phyloP scores from a whole-genome alignment of 1,139 yeast species.

The Yamadazyma diospyri region DNA sequence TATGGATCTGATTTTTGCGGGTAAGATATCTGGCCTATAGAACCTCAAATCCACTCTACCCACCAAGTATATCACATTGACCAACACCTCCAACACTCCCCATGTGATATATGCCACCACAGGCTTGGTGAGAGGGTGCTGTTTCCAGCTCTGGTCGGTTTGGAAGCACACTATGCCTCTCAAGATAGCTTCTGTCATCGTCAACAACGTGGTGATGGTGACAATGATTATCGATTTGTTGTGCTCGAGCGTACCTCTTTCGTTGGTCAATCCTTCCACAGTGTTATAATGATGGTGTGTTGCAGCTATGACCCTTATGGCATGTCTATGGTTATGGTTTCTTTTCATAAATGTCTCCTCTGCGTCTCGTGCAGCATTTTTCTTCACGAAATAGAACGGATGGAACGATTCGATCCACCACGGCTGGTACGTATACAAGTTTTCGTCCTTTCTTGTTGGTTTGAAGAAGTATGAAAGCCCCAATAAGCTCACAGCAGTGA shows the following conservation, averaged over 20 bases:
- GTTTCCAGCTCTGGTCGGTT: conserved; percentile 13
- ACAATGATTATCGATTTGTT: conserved; percentile 33
- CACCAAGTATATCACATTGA: conserved; percentile 33
- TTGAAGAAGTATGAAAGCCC: conserved; percentile 39
- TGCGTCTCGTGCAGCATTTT: conserved; percentile 37
- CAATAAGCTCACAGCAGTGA: conserved; percentile 34
- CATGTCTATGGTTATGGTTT: conserved; percentile 42
- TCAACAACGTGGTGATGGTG: conserved; percentile 29
- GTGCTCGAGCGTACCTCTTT: conserved; percentile 38
- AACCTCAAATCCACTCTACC: conserved; percentile 47
- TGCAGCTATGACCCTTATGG: conserved; percentile 43
- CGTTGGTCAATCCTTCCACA: conserved; percentile 40
- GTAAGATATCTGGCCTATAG: conserved; percentile 44
- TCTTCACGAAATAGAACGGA: conserved; percentile 40
- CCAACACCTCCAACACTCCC: conserved; percentile 38
- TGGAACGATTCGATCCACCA: conserved; percentile 47
- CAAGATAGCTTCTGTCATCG: conserved; percentile 29
- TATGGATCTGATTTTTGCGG: conserved; percentile 33
- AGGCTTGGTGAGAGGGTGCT: conserved; percentile 18
- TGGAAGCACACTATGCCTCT: conserved; percentile 34
- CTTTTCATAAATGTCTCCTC: conserved; percentile 42
- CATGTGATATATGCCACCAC: conserved; percentile 35
- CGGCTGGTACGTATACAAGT: conserved; percentile 42
- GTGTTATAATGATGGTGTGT: conserved; percentile 39
- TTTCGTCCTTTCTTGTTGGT: conserved; percentile 41